phyloP scores from a whole-genome alignment of 371 early-diverging fungal species.

The Syncephalis plumigaleata region DNA sequence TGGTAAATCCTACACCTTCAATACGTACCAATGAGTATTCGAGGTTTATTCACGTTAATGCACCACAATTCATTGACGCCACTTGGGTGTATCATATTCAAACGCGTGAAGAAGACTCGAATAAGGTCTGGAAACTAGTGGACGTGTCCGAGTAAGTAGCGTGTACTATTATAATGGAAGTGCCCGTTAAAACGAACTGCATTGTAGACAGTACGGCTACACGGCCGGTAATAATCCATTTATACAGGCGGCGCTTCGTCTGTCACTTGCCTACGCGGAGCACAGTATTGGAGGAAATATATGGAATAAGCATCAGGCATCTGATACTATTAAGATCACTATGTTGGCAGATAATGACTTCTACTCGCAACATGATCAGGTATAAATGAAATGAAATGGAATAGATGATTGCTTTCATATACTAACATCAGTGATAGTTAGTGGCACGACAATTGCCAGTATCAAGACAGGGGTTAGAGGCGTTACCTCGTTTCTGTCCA shows the following conservation, averaged over 20 bases:
- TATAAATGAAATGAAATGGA: no score
- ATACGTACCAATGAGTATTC: no score
- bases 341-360: conserved; percentile 87
- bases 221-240: no score
- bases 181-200: no score
- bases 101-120: background rate
- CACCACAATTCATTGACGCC: conserved; percentile 55
- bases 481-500: conserved; percentile 45
- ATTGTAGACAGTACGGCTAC: no score
- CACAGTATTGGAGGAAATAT: no score
- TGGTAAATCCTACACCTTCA: background rate
- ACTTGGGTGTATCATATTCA: conserved; percentile 31
- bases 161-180: no score
- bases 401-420: background rate
- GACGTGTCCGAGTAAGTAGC: background rate
- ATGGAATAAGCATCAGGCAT: no score
- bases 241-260: no score
- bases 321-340: conserved; percentile 35
- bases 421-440: background rate
- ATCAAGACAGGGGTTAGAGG: background rate
- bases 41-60: conserved; percentile 28
- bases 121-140: background rate
- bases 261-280: no score
- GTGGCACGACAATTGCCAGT: background rate
- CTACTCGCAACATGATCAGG: conserved; percentile 71